Evolutionary conservation across 306 rosid genomes (phyloP).

Genomic region (Senna siamea): DNA sequence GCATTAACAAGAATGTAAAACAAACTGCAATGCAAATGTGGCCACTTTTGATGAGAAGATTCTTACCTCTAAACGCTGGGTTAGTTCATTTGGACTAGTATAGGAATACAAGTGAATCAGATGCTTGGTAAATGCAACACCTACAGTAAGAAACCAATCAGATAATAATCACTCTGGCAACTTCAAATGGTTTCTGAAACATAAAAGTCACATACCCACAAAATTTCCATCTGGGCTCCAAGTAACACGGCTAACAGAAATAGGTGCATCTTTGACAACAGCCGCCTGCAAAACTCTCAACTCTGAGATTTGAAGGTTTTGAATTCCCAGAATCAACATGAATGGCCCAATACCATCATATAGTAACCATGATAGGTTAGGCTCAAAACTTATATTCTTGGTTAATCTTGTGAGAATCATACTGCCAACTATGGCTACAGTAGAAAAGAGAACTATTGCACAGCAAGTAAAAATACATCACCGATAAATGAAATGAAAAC

Average conservation of each 20-base stretch:
- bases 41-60: slow-evolving; percentile 36
- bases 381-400: neutral
- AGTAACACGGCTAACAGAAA: slow-evolving; percentile 79
- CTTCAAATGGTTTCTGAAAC: slow-evolving; percentile 33
- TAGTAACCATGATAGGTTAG: neutral
- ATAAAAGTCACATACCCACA: slow-evolving; percentile 64
- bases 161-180: slow-evolving; percentile 31
- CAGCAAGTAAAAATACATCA: slow-evolving; percentile 10
- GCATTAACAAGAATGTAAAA: slow-evolving; percentile 38
- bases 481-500: slow-evolving; percentile 43
- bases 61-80: slow-evolving; percentile 71
- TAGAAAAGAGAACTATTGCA: slow-evolving; percentile 15
- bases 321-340: slow-evolving; percentile 37
- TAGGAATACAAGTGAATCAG: slow-evolving; percentile 79
- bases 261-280: slow-evolving; percentile 53
- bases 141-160: slow-evolving; percentile 54
- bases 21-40: slow-evolving; percentile 38
- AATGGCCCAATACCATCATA: slow-evolving; percentile 11
- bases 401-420: neutral
- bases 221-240: slow-evolving; percentile 92
- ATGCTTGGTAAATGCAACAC: slow-evolving; percentile 87
- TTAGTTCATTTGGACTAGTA: slow-evolving; percentile 67
- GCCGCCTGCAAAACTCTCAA: slow-evolving; percentile 60
- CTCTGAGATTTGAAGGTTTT: slow-evolving; percentile 44
- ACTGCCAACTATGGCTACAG: slow-evolving; percentile 9